Conservation (phyloP, 176 grass and related monocot species). For the Aegilops sharonensis region DNA sequence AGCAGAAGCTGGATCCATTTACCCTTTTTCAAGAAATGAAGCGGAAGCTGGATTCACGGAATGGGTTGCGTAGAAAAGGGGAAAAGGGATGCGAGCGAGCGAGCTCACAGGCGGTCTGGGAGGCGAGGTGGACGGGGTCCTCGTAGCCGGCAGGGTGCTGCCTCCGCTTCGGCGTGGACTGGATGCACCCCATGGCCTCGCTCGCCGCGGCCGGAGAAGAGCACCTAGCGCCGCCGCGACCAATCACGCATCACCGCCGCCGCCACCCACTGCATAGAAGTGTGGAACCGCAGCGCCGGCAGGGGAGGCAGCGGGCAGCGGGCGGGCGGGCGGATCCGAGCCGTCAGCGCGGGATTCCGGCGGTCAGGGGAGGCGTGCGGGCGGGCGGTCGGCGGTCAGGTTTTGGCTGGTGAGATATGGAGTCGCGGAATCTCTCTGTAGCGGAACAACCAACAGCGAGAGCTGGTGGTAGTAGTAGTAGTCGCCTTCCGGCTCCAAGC, state of each 20-base stretch:
- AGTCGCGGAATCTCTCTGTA: constrained; percentile 7
- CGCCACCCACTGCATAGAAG: not conserved
- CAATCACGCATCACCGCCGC: constrained; percentile 17
- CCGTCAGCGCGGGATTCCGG: not conserved
- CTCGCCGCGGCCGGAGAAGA: not conserved
- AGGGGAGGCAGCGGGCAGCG: not conserved
- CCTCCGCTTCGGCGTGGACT: constrained; percentile 48
- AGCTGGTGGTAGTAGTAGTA: not conserved
- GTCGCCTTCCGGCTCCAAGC: not conserved
- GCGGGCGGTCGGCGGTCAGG: not conserved
- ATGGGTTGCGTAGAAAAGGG: not conserved
- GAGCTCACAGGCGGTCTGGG: constrained; percentile 75
- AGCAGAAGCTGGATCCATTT: not conserved
- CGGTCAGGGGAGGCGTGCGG: not conserved
- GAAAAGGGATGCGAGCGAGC: not conserved
- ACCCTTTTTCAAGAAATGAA: not conserved
- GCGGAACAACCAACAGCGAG: not conserved
- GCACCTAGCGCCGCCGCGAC: not conserved
- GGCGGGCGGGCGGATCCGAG: not conserved
- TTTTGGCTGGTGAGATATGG: constrained; percentile 5
- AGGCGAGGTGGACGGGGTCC: constrained; percentile 76
- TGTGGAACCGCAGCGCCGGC: not conserved
- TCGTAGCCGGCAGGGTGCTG: constrained; percentile 82
- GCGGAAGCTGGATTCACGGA: not conserved
- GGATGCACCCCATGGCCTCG: constrained; percentile 61